Evolutionary conservation across 2,329 filamentous ascomycete species (phyloP), one percentile per base, ranked within the genome.

Genomic region (Emmonsiellopsis sp.): DNA sequence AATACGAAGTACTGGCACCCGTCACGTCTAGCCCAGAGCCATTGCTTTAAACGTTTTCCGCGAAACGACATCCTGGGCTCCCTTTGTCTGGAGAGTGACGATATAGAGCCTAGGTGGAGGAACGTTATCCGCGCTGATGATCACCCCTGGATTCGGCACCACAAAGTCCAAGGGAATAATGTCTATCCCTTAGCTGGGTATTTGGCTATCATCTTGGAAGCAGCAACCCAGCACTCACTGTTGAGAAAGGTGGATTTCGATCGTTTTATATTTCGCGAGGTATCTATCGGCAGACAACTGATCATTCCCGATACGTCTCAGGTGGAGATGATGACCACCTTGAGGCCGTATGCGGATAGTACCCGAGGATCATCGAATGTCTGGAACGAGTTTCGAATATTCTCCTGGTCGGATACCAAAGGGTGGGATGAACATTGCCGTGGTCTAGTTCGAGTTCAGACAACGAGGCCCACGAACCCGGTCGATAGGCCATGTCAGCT

Each of bases 101-200:
- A 31, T 10, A 42, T 48, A 11, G 56, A 62, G 49, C 57, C 60
- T 21, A 52, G 7, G 36, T 68, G 62, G 59, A 60, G 45, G 33
- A 59, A 47, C 50, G 63, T 44, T 55, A 57, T 54, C 45, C 57
- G 40, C 53, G 50, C 21, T 33, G 62, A 57, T 51, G 60, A 66
- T 54, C 33, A 56, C 40, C 49, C 60, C 13, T 65, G 65, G 57
- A 40, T 61, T 40, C 32, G 56, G 13, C 47, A 60, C 50, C 65
- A 60, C 54, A 58, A 49, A 55, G 60, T 62, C 17, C 40, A 60
- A 3, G 58, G 55, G 2, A 54, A 48, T 6, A 63, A 56, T 7
- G 21, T 70, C 3, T 68, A 62, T 47, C 68, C 68, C 14, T 65
- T 58, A 2, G 62, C 67, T 3, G 68, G 63, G 1, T 63, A 63